Evolutionary conservation across 768 basidiomycete genomes (phyloP).

Genomic region (Collybia sp.): DNA sequence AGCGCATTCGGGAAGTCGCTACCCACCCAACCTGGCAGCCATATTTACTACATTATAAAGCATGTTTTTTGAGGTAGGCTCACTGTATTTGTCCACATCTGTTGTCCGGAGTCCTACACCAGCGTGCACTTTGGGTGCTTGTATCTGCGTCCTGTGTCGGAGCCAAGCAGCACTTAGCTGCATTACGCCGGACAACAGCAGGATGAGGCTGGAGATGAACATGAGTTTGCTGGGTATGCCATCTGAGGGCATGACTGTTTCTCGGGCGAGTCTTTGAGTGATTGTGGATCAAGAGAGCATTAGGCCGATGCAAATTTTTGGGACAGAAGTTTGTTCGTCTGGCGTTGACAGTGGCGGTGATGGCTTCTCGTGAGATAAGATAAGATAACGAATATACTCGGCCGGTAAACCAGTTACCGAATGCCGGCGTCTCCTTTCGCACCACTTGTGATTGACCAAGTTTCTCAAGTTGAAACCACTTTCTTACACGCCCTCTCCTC

Average conservation of each 20-base stretch:
- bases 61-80: not conserved
- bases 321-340: too few relatives aligned
- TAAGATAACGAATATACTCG: too few relatives aligned
- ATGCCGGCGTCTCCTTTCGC: too few relatives aligned
- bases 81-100: not conserved
- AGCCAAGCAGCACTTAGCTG: constrained; percentile 2
- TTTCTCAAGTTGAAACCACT: too few relatives aligned
- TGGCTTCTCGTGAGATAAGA: too few relatives aligned
- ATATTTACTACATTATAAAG: not conserved
- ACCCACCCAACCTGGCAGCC: not conserved
- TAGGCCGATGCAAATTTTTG: too few relatives aligned
- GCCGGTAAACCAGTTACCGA: too few relatives aligned
- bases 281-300: not conserved
- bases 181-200: constrained; percentile 1
- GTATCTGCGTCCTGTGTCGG: not conserved
- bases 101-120: not conserved
- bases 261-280: not conserved
- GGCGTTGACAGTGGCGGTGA: too few relatives aligned
- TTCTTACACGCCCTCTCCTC: too few relatives aligned
- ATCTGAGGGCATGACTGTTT: not conserved
- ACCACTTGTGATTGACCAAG: too few relatives aligned
- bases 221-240: not conserved
- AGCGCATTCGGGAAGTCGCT: constrained; percentile 1
- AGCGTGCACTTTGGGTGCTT: not conserved
- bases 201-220: not conserved